Percentiles rank a stretch among this genome's conserved stretches.
Evolutionary conservation across 140 eudicot species (phyloP).

Genomic region (Flaveria floridana): DNA sequence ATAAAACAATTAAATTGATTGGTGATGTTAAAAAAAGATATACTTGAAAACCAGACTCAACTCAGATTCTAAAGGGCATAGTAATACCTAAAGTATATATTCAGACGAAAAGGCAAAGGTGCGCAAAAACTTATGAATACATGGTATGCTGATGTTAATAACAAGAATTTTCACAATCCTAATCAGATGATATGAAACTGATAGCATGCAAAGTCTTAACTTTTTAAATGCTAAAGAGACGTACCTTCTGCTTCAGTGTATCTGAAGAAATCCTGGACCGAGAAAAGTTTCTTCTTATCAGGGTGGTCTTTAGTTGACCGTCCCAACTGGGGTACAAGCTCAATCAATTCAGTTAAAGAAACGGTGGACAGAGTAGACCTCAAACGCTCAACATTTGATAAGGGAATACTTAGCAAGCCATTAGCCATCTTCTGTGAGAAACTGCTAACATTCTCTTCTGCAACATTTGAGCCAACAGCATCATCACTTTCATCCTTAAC

Average conservation of each 20-base stretch:
- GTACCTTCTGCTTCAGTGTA: constrained; percentile 97
- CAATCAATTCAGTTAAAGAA: constrained; percentile 77
- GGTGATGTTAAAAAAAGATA: background rate
- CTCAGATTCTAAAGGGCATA: constrained; percentile 4
- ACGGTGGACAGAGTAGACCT: constrained; percentile 83
- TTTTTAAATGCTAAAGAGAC: constrained; percentile 22
- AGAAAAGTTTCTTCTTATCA: constrained; percentile 83
- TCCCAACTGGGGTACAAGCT: constrained; percentile 83
- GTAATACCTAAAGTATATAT: constrained; percentile 13
- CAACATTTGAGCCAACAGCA: constrained; percentile 32
- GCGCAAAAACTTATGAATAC: background rate
- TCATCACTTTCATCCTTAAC: constrained; percentile 59
- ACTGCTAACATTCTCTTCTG: constrained; percentile 54
- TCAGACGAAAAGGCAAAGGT: background rate
- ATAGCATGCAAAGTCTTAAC: background rate
- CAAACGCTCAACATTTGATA: constrained; percentile 92
- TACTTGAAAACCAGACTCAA: background rate
- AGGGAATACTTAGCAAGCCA: constrained; percentile 85
- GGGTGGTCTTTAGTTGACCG: constrained; percentile 71
- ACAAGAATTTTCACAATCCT: background rate
- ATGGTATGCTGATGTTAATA: constrained; percentile 1
- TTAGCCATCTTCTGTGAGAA: constrained; percentile 62
- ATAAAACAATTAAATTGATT: background rate
- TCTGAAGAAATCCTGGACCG: constrained; percentile 90
- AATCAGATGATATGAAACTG: background rate